Conservation (phyloP, 257 asterid species). For the Gentiana straminea region DNA sequence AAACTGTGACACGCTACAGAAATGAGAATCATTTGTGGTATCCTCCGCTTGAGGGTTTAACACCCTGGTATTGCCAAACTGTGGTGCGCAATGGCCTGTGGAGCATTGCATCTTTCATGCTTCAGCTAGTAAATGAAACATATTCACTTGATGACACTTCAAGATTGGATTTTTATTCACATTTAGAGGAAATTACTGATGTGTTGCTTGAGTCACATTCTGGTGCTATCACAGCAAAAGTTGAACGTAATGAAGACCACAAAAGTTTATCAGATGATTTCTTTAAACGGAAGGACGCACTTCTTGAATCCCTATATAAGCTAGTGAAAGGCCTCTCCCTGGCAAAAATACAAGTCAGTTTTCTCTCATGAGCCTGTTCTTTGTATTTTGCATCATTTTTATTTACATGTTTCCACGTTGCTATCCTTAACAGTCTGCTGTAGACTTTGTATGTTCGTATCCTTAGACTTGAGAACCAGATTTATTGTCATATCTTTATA, state of each 20-base stretch:
- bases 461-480: too few relatives aligned
- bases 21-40: slow-evolving; percentile 79
- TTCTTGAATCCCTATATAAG: slow-evolving; percentile 69
- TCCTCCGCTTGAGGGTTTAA: slow-evolving; percentile 76
- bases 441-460: too few relatives aligned
- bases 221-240: slow-evolving; percentile 67
- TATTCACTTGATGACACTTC: slow-evolving; percentile 44
- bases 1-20: slow-evolving; percentile 54
- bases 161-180: slow-evolving; percentile 44
- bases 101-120: slow-evolving; percentile 71
- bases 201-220: slow-evolving; percentile 76
- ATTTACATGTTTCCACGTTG: too few relatives aligned
- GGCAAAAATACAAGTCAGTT: slow-evolving; percentile 47
- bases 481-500: too few relatives aligned
- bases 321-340: slow-evolving; percentile 48
- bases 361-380: neutral
- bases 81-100: slow-evolving; percentile 68
- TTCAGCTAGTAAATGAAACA: slow-evolving; percentile 52
- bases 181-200: slow-evolving; percentile 62
- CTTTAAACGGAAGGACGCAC: slow-evolving; percentile 64
- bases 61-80: slow-evolving; percentile 79
- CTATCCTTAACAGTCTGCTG: too few relatives aligned
- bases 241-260: slow-evolving; percentile 74
- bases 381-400: too few relatives aligned
- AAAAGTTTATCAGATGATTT: slow-evolving; percentile 58